Conservation (phyloP, 2,329 filamentous ascomycete species). For the Diplodia mutila region DNA sequence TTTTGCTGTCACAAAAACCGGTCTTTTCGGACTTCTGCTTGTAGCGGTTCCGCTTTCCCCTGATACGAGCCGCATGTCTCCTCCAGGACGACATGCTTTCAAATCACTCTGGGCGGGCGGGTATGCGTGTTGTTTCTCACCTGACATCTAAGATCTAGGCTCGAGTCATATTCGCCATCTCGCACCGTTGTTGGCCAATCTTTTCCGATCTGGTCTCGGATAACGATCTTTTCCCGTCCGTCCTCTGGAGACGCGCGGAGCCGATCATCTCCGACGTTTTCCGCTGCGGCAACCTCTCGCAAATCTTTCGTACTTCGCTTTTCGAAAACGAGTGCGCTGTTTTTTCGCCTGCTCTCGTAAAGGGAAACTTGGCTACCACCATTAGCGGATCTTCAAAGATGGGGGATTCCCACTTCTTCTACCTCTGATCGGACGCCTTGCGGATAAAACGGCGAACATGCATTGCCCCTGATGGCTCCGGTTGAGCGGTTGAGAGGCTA, state of each 20-base stretch:
- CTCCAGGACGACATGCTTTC: background rate
- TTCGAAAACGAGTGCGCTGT: background rate
- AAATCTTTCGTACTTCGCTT: background rate
- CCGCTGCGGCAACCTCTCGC: background rate
- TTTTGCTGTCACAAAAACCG: background rate
- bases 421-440: background rate
- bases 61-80: background rate
- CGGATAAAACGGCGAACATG: background rate
- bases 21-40: background rate
- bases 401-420: background rate
- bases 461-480: background rate
- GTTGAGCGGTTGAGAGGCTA: background rate
- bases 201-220: slow-evolving; percentile 2
- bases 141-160: background rate
- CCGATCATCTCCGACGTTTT: background rate
- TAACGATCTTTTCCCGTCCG: background rate
- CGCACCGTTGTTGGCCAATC: background rate
- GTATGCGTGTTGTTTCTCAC: too few species aligned
- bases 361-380: background rate
- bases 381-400: background rate
- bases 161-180: background rate
- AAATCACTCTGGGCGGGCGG: too few species aligned
- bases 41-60: background rate
- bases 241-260: background rate
- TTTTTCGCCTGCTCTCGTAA: background rate